These are phyloP conservation scores for Russula foetens DNA, from an alignment of 768 basidiomycete genomes.

Conservation along the genomic window DNA sequence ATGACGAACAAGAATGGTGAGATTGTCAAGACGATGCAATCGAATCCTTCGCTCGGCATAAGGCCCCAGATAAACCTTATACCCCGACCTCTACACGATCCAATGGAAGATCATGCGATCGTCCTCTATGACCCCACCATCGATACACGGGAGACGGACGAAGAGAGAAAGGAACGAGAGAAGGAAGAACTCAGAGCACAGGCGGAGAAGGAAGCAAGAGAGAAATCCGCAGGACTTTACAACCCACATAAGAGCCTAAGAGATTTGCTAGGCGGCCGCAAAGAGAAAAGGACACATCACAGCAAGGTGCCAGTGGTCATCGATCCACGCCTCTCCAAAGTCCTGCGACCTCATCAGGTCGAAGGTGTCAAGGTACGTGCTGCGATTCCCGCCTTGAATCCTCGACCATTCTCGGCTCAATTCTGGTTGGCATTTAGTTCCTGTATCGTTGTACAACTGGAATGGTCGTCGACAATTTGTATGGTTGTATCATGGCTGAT, in stretches of 20 bases:
- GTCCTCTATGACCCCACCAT: conserved; percentile 96
- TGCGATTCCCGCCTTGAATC: background rate
- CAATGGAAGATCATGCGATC: conserved; percentile 96
- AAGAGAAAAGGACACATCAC: conserved; percentile 52
- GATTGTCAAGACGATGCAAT: conserved; percentile 43
- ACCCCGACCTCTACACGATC: conserved; percentile 92
- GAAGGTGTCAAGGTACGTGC: conserved; percentile 87
- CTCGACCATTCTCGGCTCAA: background rate
- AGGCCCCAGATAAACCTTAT: conserved; percentile 71
- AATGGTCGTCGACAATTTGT: conserved; percentile 84
- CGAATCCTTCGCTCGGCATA: conserved; percentile 76
- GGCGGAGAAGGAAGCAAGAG: conserved; percentile 53
- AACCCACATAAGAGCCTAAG: conserved; percentile 92
- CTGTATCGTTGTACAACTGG: conserved; percentile 93
- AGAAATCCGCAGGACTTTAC: conserved; percentile 65
- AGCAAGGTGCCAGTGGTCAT: conserved; percentile 95
- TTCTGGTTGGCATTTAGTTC: conserved; percentile 52
- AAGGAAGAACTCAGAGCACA: conserved; percentile 63
- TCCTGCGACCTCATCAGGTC: conserved; percentile 93
- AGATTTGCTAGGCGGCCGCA: conserved; percentile 63
- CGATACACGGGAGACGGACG: conserved; percentile 85
- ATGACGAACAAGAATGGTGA: conserved; percentile 70
- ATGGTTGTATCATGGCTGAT: conserved; percentile 98
- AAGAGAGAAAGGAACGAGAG: conserved; percentile 66
- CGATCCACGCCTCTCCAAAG: conserved; percentile 79